Percentiles rank a stretch among this genome's conserved stretches.
Conservation (phyloP, 108 stramenopile genomes). For the Poteriospumella lacustris region DNA sequence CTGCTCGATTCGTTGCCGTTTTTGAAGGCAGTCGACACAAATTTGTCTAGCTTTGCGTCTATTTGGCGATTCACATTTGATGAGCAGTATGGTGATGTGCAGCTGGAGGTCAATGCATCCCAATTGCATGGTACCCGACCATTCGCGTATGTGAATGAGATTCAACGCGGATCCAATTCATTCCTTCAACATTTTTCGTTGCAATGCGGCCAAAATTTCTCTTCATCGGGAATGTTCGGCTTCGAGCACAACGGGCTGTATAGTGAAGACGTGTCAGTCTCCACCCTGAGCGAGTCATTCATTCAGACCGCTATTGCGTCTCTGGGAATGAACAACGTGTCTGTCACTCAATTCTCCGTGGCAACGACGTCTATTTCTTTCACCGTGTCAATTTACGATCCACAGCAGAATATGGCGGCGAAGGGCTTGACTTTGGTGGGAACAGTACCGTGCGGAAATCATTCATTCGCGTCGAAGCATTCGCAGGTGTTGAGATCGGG, state of each 20-base stretch:
- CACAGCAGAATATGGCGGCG: not conserved
- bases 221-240: too few relatives aligned
- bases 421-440: not conserved
- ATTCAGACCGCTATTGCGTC: not conserved
- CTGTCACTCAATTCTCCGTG: not conserved
- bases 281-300: not conserved
- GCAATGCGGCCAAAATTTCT: not conserved
- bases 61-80: conserved; percentile 12
- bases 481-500: not conserved
- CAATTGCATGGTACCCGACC: not conserved
- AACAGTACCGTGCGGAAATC: not conserved
- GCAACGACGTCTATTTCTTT: not conserved
- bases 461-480: not conserved
- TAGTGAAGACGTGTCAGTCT: not conserved
- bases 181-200: not conserved
- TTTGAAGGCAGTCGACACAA: not conserved
- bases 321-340: not conserved
- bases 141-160: not conserved
- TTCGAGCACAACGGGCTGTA: not conserved
- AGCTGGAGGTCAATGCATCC: not conserved
- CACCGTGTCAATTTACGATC: not conserved
- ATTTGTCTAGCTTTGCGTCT: not conserved
- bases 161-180: not conserved
- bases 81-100: not conserved
- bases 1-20: too few relatives aligned